Percentiles rank a stretch among this genome's conserved stretches.
Evolutionary conservation across 2,329 filamentous ascomycete genomes (phyloP).

Genomic region (Ophiostoma ulmi): DNA sequence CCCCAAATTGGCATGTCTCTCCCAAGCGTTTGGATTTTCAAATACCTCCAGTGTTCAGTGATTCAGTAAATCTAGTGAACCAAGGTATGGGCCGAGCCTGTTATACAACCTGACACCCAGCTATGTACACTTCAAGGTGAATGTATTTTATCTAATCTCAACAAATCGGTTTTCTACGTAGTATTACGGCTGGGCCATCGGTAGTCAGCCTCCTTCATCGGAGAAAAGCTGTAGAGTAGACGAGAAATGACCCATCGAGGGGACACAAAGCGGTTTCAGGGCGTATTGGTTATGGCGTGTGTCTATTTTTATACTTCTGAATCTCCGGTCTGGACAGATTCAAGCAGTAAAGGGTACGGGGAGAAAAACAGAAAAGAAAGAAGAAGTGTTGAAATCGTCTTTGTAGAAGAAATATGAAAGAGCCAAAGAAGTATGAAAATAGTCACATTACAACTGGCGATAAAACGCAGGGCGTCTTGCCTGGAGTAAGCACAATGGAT

Average conservation of each 20-base stretch:
- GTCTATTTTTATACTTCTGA: conserved; percentile 7
- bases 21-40: background rate
- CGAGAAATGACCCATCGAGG: conserved; percentile 7
- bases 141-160: background rate
- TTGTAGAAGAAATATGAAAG: background rate
- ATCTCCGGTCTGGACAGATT: background rate
- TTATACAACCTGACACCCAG: background rate
- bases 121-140: background rate
- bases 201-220: conserved; percentile 4
- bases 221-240: conserved; percentile 7
- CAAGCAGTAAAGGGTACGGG: background rate
- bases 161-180: background rate
- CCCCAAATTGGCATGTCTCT: conserved; percentile 20
- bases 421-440: too few relatives aligned
- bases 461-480: background rate
- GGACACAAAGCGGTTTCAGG: background rate
- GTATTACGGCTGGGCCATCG: background rate
- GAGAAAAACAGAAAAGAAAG: background rate
- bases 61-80: too few relatives aligned
- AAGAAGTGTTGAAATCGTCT: background rate
- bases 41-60: background rate
- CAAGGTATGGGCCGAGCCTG: background rate
- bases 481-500: background rate
- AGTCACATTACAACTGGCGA: too few relatives aligned
- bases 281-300: background rate